phyloP scores from a whole-genome alignment of 441 rosid species.

The Jatropha podagrica region DNA sequence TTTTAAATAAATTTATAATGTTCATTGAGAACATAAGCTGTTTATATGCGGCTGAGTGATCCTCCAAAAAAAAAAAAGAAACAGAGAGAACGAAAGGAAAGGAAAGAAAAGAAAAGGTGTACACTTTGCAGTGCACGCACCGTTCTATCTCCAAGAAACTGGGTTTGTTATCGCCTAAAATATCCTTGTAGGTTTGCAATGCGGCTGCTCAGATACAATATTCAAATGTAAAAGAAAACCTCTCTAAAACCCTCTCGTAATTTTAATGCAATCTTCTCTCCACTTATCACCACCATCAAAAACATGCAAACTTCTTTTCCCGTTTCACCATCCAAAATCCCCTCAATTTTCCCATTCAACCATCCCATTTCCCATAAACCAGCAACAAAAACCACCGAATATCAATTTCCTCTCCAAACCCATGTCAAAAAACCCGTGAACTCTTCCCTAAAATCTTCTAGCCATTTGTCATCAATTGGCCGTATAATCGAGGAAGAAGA shows the following conservation, averaged over 20 bases:
- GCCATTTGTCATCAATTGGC: slow-evolving; percentile 56
- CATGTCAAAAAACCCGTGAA: slow-evolving; percentile 30
- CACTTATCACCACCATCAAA: neutral
- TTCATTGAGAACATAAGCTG: too few species aligned
- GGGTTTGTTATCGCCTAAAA: neutral
- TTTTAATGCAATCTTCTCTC: neutral
- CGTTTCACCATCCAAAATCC: slow-evolving; percentile 36
- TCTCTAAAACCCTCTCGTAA: slow-evolving; percentile 33
- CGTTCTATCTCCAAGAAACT: neutral
- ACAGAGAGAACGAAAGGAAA: too few species aligned
- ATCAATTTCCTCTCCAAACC: slow-evolving; percentile 29
- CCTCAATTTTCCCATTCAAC: slow-evolving; percentile 40
- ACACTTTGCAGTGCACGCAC: neutral
- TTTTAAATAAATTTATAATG: too few species aligned
- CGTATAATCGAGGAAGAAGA: slow-evolving; percentile 70
- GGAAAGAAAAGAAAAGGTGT: too few species aligned
- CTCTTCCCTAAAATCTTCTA: slow-evolving; percentile 39
- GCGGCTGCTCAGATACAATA: neutral
- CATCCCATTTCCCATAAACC: slow-evolving; percentile 27
- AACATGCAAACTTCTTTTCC: slow-evolving; percentile 46
- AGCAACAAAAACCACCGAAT: slow-evolving; percentile 17
- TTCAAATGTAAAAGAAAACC: slow-evolving; percentile 31
- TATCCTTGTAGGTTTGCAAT: neutral
- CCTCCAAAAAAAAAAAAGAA: too few species aligned
- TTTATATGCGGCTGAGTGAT: too few species aligned